Conservation (phyloP, 805 yeast species). For the Schwanniomyces pseudopolymorphus region DNA sequence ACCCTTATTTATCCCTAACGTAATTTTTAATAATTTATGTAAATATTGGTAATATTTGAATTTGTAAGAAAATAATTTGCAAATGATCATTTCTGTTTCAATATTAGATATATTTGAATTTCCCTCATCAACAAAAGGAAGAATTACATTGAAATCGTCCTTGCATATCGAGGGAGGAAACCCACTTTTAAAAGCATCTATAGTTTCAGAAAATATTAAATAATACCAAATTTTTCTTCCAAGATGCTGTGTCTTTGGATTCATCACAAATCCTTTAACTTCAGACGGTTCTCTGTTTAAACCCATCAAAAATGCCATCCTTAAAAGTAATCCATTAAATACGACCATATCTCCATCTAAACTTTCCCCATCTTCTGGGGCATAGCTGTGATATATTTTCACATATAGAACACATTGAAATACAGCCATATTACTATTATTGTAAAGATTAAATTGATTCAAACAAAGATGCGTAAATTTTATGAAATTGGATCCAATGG, state of each 20-base stretch:
- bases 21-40: not conserved
- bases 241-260: slow-evolving; percentile 22
- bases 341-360: slow-evolving; percentile 35
- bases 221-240: slow-evolving; percentile 39
- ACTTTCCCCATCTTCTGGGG: slow-evolving; percentile 56
- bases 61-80: not conserved
- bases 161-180: slow-evolving; percentile 29
- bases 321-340: slow-evolving; percentile 26
- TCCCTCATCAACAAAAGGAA: slow-evolving; percentile 36
- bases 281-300: slow-evolving; percentile 49
- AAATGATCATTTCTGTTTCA: slow-evolving; percentile 35
- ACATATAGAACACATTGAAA: slow-evolving; percentile 31
- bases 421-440: slow-evolving; percentile 31
- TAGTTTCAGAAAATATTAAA: slow-evolving; percentile 27
- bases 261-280: slow-evolving; percentile 15
- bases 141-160: slow-evolving; percentile 25
- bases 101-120: slow-evolving; percentile 31
- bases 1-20: not conserved
- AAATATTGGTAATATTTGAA: not conserved
- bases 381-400: slow-evolving; percentile 52
- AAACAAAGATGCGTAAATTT: slow-evolving; percentile 55
- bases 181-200: slow-evolving; percentile 32
- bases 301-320: slow-evolving; percentile 47
- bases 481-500: slow-evolving; percentile 45
- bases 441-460: slow-evolving; percentile 50